phyloP scores from a whole-genome alignment of 164 flowering plant genomes.

The Warburgia ugandensis region DNA sequence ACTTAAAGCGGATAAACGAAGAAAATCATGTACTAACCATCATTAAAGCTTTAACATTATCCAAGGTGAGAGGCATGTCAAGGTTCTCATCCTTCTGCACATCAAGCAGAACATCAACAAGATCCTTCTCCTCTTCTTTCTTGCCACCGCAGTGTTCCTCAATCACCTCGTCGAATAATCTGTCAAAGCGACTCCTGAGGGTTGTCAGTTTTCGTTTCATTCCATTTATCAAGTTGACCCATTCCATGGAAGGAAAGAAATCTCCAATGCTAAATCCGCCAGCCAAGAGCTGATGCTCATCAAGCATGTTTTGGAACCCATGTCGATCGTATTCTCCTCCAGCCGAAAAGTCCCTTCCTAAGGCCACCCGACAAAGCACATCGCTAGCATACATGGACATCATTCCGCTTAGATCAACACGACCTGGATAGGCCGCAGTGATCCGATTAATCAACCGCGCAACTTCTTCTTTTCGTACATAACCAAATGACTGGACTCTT shows the following conservation, averaged over 20 bases:
- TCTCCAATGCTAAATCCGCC: conserved; percentile 53
- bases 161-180: conserved; percentile 33
- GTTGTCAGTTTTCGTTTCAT: conserved; percentile 25
- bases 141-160: conserved; percentile 27
- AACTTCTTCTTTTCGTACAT: neutral
- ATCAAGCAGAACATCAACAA: no score
- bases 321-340: conserved; percentile 40
- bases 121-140: conserved; percentile 16
- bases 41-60: conserved; percentile 46
- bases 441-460: neutral
- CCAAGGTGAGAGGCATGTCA: conserved; percentile 37
- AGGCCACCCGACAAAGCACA: conserved; percentile 35
- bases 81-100: no score
- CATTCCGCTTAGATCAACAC: conserved; percentile 21
- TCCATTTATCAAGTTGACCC: conserved; percentile 34
- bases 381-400: conserved; percentile 30
- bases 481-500: no score
- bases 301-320: conserved; percentile 42
- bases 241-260: conserved; percentile 55
- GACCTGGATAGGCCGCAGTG: neutral
- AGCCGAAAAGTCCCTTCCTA: conserved; percentile 35
- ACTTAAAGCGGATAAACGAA: neutral
- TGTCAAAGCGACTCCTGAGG: conserved; percentile 29
- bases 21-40: conserved; percentile 27
- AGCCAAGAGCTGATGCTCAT: conserved; percentile 39